Percentiles rank a stretch among this genome's conserved stretches.
Evolutionary conservation across 768 basidiomycete genomes (phyloP).

Genomic region (Termitomyces sp.): DNA sequence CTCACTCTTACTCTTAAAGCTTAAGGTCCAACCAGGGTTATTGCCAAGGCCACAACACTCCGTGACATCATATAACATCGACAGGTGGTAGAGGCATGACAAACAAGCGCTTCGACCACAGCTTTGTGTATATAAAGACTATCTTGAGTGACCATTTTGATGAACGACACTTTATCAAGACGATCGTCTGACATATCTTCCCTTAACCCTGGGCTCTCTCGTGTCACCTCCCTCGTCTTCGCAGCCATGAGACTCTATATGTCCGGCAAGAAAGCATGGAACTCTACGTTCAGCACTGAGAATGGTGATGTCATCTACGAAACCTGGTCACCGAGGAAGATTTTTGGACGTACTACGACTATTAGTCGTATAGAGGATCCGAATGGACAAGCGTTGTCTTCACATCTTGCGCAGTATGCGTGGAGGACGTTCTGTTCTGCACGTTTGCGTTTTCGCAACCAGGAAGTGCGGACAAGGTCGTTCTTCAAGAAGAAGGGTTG

Average conservation of each 20-base stretch:
- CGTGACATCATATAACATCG: not conserved
- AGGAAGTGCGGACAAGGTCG: slow-evolving; percentile 16
- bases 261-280: slow-evolving; percentile 14
- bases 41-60: not conserved
- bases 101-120: not conserved
- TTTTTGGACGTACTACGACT: slow-evolving; percentile 16
- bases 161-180: not conserved
- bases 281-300: slow-evolving; percentile 16
- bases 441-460: slow-evolving; percentile 11
- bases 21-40: not conserved
- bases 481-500: slow-evolving; percentile 20
- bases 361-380: slow-evolving; percentile 7
- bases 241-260: slow-evolving; percentile 19
- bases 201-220: not conserved
- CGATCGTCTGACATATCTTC: not conserved
- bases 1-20: not conserved
- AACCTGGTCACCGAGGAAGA: slow-evolving; percentile 13
- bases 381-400: slow-evolving; percentile 8
- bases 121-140: slow-evolving; percentile 1
- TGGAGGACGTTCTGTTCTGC: slow-evolving; percentile 18
- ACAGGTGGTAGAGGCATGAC: not conserved
- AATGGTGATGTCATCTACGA: slow-evolving; percentile 20
- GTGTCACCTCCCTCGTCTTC: not conserved
- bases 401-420: slow-evolving; percentile 16
- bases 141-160: not conserved